Evolutionary conservation across 768 basidiomycete genomes (phyloP).

Genomic region (Lactifluus rugatus): DNA sequence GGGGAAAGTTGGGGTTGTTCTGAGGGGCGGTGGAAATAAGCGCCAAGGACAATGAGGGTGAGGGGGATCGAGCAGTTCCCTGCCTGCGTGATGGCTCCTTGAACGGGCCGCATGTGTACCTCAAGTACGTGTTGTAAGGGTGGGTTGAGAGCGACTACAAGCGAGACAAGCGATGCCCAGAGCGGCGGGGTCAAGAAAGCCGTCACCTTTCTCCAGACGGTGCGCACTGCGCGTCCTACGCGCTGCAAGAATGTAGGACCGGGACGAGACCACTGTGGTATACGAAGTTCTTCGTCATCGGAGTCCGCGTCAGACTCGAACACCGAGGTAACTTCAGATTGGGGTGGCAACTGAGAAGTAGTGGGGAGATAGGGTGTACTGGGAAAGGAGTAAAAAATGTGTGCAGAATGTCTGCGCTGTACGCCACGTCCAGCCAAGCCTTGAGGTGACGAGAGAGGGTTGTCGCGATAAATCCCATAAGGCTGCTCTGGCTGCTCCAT

Average conservation of each 20-base stretch:
- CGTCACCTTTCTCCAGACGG: constrained; percentile 36
- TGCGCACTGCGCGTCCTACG: constrained; percentile 22
- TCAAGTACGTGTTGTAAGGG: constrained; percentile 68
- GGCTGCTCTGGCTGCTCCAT: neutral
- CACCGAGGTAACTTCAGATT: constrained; percentile 8
- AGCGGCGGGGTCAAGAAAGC: constrained; percentile 86
- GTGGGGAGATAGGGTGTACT: constrained; percentile 34
- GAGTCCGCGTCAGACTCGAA: constrained; percentile 20
- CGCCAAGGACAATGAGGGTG: constrained; percentile 86
- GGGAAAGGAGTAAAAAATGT: constrained; percentile 57
- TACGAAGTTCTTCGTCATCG: constrained; percentile 21
- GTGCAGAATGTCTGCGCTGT: constrained; percentile 23
- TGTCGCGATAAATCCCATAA: neutral
- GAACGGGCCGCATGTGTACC: constrained; percentile 52
- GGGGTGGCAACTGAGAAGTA: neutral
- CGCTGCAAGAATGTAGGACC: constrained; percentile 25
- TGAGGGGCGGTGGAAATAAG: constrained; percentile 65
- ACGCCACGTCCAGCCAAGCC: neutral
- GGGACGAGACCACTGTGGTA: constrained; percentile 19
- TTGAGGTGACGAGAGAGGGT: neutral
- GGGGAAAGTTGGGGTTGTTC: neutral
- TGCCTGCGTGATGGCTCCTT: constrained; percentile 53
- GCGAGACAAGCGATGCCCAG: constrained; percentile 65
- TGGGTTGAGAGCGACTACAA: constrained; percentile 66
- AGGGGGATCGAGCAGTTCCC: constrained; percentile 80